Evolutionary conservation across 2,329 filamentous ascomycete species (phyloP), one percentile per base, ranked within the genome.

Genomic region (Teratosphaeriaceae sp.): DNA sequence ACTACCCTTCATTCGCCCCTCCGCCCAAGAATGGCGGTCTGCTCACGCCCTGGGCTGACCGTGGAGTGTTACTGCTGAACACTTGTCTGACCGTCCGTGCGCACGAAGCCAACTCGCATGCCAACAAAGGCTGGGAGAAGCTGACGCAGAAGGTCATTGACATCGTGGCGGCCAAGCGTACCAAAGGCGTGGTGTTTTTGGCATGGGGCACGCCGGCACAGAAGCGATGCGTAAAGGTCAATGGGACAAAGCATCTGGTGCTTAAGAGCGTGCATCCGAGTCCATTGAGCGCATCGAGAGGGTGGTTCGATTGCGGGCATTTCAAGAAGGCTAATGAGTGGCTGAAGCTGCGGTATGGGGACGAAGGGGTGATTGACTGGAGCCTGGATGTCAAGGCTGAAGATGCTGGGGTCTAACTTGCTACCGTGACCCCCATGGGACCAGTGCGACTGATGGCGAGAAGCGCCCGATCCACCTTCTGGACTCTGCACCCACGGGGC

Each of bases 81-180:
- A 94, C 92, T 1, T 95, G 88, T 63, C 73, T 98, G 43, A 98
- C 92, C 0, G 92, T 98, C 15, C 85, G 88, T 19, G 87, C 87
- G 1, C 85, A 94, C 61, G 80, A 94, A 54, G 82, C 92, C 36
- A 90, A 92, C 63, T 86, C 80, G 21, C 92, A 98, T 65, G 72
- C 84, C 2, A 84, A 84, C 56, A 82, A 82, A 50, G 92, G 92
- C 13, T 98, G 92, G 92, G 92, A 98, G 67, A 74, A 75, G 34
- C 86, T 98, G 61, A 98, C 90, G 16, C 89, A 96, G 61, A 85
- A 81, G 51, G 84, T 92, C 31, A 94, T 98, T 50, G 88, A 97
- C 52, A 76, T 85, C 0, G 86, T 97, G 2, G 85, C 85, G 1
- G 79, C 82, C 59, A 81, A 84, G 54, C 77, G 88, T 34, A 81